Evolutionary conservation across 2,329 filamentous ascomycete species (phyloP).

Genomic region (Fusarium clavum): DNA sequence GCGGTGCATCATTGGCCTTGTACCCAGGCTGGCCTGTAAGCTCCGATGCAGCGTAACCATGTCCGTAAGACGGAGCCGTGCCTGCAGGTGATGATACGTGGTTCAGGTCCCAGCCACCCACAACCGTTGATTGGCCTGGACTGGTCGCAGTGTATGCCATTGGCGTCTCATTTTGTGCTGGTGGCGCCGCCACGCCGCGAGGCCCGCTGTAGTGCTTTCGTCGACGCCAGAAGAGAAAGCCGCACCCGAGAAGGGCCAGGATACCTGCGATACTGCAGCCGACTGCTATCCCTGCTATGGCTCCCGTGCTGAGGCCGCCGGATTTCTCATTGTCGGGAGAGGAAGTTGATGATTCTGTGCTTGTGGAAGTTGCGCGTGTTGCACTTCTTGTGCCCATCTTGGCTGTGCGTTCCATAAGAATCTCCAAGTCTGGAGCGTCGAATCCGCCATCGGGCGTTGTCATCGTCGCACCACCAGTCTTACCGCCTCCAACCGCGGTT

Average conservation of each 20-base stretch:
- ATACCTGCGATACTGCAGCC: neutral
- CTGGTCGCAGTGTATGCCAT: neutral
- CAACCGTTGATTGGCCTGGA: neutral
- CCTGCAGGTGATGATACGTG: neutral
- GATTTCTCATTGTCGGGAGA: neutral
- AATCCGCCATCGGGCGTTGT: conserved; percentile 15
- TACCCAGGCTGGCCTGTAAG: neutral
- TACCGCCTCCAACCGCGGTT: neutral
- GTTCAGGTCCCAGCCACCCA: neutral
- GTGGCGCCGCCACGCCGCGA: conserved; percentile 15
- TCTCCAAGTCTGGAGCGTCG: conserved; percentile 5
- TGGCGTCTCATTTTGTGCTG: neutral
- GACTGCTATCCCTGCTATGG: conserved; percentile 16
- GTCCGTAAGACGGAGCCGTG: neutral
- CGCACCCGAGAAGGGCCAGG: neutral
- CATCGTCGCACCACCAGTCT: neutral
- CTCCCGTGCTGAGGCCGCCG: neutral
- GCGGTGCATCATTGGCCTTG: neutral
- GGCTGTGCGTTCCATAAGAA: conserved; percentile 5
- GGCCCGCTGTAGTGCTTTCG: conserved; percentile 10
- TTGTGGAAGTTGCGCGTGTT: neutral
- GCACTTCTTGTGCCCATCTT: conserved; percentile 1
- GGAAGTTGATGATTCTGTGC: neutral
- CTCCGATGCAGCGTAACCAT: neutral
- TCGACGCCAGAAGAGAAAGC: neutral